Evolutionary conservation across 2,329 filamentous ascomycete genomes (phyloP), one percentile per base, ranked within the genome.

Genomic region (Colletotrichum echinochloae): DNA sequence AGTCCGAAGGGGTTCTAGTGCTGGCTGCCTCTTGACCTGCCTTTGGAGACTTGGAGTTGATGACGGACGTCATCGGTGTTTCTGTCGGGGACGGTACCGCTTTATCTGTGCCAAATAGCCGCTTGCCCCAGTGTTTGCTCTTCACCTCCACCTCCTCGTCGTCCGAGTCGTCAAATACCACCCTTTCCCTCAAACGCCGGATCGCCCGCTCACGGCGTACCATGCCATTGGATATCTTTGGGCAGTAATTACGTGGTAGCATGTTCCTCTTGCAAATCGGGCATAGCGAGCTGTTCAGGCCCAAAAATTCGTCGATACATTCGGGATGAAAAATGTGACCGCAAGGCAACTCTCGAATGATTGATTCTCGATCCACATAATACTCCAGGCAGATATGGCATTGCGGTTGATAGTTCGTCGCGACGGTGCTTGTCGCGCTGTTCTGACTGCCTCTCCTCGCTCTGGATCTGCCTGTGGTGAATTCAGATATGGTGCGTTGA

Each of bases 301-400:
- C 86, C 16, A 98, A 84, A 76, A 96, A 97, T 28, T 91, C 88
- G 77, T 98, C 95, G 73, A 98, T 95, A 77, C 96, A 99, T 73
- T 93, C 91, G 0, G 93, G 92, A 74, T 99, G 95, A 80, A 95
- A 99, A 66, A 98, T 95, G 78, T 99, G 96, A 0, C 92, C 90
- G 75, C 96, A 99, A 0, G 94, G 90, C 3, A 98, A 85, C 80
- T 98, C 93, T 65, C 94, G 92, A 65, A 98, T 94, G 26, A 90
- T 88, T 0, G 93, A 92, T 23, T 86, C 82, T 46, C 89, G 87
- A 20, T 90, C 87, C 35, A 92, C 86, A 76, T 94, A 98, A 70
- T 93, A 89, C 65, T 94, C 92, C 1, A 97, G 86, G 77, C 96
- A 99, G 63, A 98, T 97, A n/a, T 93, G 90, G 78, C 96, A 98